Evolutionary conservation across 2,329 filamentous ascomycete genomes (phyloP), one percentile per base, ranked within the genome.

Genomic region (Calonectria honghensis): DNA sequence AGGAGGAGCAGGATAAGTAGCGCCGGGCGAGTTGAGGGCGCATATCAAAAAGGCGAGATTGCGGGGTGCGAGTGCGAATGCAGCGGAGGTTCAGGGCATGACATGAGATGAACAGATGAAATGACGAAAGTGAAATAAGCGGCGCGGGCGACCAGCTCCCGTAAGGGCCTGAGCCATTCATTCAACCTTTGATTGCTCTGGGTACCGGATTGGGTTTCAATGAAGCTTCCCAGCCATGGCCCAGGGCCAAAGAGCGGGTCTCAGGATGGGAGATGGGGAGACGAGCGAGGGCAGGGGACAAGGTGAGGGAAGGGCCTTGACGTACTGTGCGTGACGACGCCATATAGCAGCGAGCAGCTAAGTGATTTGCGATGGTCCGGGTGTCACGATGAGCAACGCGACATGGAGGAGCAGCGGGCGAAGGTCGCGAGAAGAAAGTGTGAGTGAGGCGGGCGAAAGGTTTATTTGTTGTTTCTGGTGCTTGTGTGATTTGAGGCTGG

Each of bases 271-370:
- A 66, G 54, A 70, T 59, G 61, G 67, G 72, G 72, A 70, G 57
- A 67, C 61, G 67, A 59, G 67, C 51, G 67, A 68, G 59, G 51
- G 64, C 32, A 59, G 72, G 61, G 52, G 68, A 70, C 27, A 64
- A 70, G 51, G 57, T 41, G 57, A 63, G 35, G 57, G 57, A 29
- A 54, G 64, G 66, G 63, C 66, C 65, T 59, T 31, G 59, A 73
- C 72, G 72, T 73, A 73, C 72, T 64, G 68, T 59, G 61, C 67
- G 72, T 70, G 72, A 70, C 61, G 67, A 70, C 67, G 72, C 72
- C 72, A 73, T 73, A 70, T 52, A 73, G 67, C 67, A 61, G 61
- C 61, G n/a, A 63, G 32, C 50, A 29, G 57, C 41, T 63, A 63
- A 52, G 41, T 32, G 51, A 63, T 67, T 63, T 73, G 39, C 52